A percentile compares a stretch with the other conserved stretches of the same genome.
These are phyloP conservation scores for Afroboletus lepidellus DNA, from an alignment of 1,284 basidiomycete species.

Conservation along the genomic window DNA sequence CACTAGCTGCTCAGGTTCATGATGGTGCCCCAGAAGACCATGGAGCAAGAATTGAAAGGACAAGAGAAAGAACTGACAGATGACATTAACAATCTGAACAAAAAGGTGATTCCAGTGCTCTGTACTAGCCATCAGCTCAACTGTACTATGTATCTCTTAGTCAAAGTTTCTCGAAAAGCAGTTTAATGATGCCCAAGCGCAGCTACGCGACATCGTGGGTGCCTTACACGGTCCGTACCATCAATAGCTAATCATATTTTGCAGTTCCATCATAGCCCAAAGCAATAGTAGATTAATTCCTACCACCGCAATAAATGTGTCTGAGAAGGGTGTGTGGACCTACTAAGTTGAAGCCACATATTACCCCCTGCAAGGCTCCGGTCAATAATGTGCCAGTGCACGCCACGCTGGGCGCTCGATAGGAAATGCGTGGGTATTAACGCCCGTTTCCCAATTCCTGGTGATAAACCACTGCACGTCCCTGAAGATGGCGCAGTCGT, in stretches of 20 bases:
- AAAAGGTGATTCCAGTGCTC: constrained; percentile 51
- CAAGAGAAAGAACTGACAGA: constrained; percentile 82
- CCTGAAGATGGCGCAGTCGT: constrained; percentile 21
- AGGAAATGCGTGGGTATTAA: constrained; percentile 22
- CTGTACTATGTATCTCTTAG: constrained; percentile 39
- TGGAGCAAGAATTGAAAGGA: constrained; percentile 70
- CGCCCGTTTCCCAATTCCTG: constrained; percentile 29
- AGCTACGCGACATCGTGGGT: constrained; percentile 80
- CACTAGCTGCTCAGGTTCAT: constrained; percentile 66
- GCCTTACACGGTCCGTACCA: not conserved
- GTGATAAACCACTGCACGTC: constrained; percentile 32
- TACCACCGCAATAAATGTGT: constrained; percentile 7
- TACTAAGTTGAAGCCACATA: not conserved
- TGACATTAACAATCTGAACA: constrained; percentile 75
- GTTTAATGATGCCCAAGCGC: constrained; percentile 83
- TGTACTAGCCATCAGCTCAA: constrained; percentile 4
- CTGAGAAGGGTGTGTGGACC: constrained; percentile 1
- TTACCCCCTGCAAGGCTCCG: not conserved
- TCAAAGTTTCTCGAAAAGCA: constrained; percentile 89
- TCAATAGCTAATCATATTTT: constrained; percentile 2
- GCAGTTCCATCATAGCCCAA: constrained; percentile 65
- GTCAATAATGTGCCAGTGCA: constrained; percentile 8
- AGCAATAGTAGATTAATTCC: constrained; percentile 37
- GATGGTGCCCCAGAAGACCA: constrained; percentile 75
- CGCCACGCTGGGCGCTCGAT: constrained; percentile 17